Base-by-base conservation (phyloP, 805 yeast species). In the Phaffomyces thermotolerans region DNA sequence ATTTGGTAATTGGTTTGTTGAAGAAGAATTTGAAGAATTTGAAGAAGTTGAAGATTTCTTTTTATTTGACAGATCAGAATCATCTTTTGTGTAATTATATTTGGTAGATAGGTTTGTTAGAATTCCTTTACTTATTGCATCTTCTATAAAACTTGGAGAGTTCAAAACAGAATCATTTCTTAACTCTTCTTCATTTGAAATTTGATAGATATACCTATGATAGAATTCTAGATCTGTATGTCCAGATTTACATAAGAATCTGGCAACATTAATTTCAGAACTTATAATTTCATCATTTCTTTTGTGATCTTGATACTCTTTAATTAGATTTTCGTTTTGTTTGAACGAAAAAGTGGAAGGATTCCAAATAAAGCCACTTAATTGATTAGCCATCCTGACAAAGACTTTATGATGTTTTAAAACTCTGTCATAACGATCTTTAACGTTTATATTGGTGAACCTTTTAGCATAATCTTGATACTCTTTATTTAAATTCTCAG, bases 361-460 rank as follows among this genome's bases (percentile, higher is more conserved):
- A 20, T 52, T 53, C 60, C 60, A 56, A 1, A 35, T 39, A 32
- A 54, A 56, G 0, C 57, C 58, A 13, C 52, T 49, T 5, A 20
- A 23, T 20, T 47, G 42, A 34, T 45, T 41, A 2, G 60, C 60
- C 58, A 56, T 51, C 18, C 50, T 47, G 22, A 29, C 42, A 39
- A 56, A 54, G 3, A 56, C 53, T 36, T 43, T 49, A 27, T 56
- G 60, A 31, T 56, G 58, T 30, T 53, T 56, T 36, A 56, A 33
- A 3, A 56, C 58, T 4, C 60, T 46, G 23, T 56, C 58, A 39
- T 53, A 56, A 4, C 60, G 52, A 36, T 55, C 59, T 23, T 56
- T 56, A 29, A 56, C 58, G 32, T 56, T 56, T 34, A 56, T 53
- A 27, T 56, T 56, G 18, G 60, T 56, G 40, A 56, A 55, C 17